Evolutionary conservation across 371 early-diverging fungal genomes (phyloP), one percentile per base, ranked within the genome.

Genomic region (Syncephalastrum contaminatum): DNA sequence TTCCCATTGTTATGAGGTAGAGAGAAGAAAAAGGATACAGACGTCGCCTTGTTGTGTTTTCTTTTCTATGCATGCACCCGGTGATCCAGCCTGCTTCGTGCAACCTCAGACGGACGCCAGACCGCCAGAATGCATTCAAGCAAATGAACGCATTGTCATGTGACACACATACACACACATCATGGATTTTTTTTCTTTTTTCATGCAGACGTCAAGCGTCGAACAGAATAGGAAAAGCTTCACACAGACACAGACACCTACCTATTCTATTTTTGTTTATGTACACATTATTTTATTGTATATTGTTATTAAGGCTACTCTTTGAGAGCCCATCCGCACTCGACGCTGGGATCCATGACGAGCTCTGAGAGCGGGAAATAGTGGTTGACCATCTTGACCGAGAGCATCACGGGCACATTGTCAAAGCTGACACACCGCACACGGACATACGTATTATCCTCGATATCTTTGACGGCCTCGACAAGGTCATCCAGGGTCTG

Each of bases 351-450:
- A 59, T 84, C 82, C 43, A 73, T 69, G 13, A 75, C 73, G 77
- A 83, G 73, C 41, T 80, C 81, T 6, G 70, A 70, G 14, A 83
- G 69, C 8, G 83, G 83, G 70, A 83, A 93, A 68, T 93, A 95
- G 62, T 92, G 93, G 59, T 84, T 76, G 51, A 86, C 83, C 51
- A 85, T 85, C 74, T 92, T 93, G 64, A 93, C 77, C 56, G 85
- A 88, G 27, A 91, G 67, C 54, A 94, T 89, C 4, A 79, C 74
- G 0, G 93, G 94, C 3, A 90, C 86, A 53, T 82, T 79, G 64
- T 93, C 92, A 67, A 91, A 93, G 27, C 82, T 88, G 48, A 93
- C 80, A 25, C 85, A 81, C 56, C 90, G 89, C 27, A 96, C 86
- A n/a, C 94, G 84, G 16, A 91, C 90, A 69, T 92, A 94, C 0